These are phyloP conservation scores for Euclidium syriacum DNA, from an alignment of 345 rosid genomes.

Conservation along the genomic window DNA sequence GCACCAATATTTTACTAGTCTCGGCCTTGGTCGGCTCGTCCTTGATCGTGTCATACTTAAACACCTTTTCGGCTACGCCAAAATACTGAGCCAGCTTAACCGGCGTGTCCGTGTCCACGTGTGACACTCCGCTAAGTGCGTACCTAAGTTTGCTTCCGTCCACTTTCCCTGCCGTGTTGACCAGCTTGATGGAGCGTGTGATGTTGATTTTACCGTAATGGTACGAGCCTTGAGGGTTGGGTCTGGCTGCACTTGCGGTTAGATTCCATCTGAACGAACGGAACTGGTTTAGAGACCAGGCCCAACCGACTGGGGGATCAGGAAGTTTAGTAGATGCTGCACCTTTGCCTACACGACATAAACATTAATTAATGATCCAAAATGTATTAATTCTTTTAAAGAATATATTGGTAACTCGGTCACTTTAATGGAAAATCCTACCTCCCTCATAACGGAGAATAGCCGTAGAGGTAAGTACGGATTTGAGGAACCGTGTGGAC, in stretches of 20 bases:
- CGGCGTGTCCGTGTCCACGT: conserved; percentile 42
- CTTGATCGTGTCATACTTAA: conserved; percentile 38
- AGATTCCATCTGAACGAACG: conserved; percentile 70
- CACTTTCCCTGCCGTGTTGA: conserved; percentile 29
- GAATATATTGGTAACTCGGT: too few relatives aligned
- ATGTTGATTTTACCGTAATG: conserved; percentile 55
- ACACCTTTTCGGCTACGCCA: conserved; percentile 35
- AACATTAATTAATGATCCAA: too few relatives aligned
- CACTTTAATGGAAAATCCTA: too few relatives aligned
- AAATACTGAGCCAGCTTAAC: conserved; percentile 52
- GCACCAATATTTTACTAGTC: neutral
- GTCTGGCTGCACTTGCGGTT: conserved; percentile 79
- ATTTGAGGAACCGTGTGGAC: conserved; percentile 59
- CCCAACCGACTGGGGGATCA: conserved; percentile 46
- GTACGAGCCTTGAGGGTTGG: conserved; percentile 91
- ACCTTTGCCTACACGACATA: conserved; percentile 31
- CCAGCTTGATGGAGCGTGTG: conserved; percentile 47
- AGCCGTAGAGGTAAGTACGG: conserved; percentile 50
- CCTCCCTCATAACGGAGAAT: conserved; percentile 41
- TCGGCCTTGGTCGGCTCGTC: conserved; percentile 28
- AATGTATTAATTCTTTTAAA: too few relatives aligned
- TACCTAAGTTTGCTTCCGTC: conserved; percentile 41
- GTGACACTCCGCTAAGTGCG: conserved; percentile 51
- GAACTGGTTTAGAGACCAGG: conserved; percentile 71
- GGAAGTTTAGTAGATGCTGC: conserved; percentile 42